phyloP scores from a whole-genome alignment of 2,329 filamentous ascomycete species.

The Cladobotryum protrusum region DNA sequence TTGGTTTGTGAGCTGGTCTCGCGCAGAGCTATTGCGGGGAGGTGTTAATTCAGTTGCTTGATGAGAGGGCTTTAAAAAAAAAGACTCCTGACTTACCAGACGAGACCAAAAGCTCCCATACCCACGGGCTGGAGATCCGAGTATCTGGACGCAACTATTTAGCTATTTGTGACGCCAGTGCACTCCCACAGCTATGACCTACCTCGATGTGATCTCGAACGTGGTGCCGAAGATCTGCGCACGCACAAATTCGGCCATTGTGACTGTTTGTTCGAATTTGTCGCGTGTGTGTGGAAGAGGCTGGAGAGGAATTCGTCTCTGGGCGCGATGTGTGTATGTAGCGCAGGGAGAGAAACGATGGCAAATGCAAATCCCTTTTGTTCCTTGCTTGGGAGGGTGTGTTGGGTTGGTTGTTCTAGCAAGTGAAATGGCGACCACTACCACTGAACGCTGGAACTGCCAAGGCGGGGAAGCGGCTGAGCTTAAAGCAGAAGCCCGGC shows the following conservation, averaged over 20 bases:
- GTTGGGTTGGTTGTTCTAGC: too few species aligned
- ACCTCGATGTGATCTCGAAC: constrained; percentile 99
- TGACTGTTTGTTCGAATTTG: constrained; percentile 27
- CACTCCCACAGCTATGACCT: constrained; percentile 20
- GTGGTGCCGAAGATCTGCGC: constrained; percentile 99
- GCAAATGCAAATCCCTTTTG: too few species aligned
- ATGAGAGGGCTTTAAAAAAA: background rate
- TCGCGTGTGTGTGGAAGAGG: background rate
- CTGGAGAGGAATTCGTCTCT: background rate
- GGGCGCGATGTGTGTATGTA: background rate
- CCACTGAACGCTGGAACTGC: background rate
- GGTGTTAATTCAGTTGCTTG: constrained; percentile 5
- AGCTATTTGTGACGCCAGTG: background rate
- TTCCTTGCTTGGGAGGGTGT: too few species aligned
- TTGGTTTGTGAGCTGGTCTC: constrained; percentile 94
- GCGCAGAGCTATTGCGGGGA: constrained; percentile 67
- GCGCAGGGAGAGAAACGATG: too few species aligned
- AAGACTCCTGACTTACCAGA: constrained; percentile 62
- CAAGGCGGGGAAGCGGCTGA: constrained; percentile 8
- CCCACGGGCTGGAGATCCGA: constrained; percentile 96
- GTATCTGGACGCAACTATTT: constrained; percentile 54
- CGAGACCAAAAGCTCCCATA: constrained; percentile 97
- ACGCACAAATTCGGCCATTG: constrained; percentile 98
- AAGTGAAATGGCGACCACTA: too few species aligned
- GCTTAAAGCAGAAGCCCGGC: background rate